These are phyloP conservation scores for Geosmithia flava DNA, from an alignment of 2,329 filamentous ascomycete species.

Conservation along the genomic window DNA sequence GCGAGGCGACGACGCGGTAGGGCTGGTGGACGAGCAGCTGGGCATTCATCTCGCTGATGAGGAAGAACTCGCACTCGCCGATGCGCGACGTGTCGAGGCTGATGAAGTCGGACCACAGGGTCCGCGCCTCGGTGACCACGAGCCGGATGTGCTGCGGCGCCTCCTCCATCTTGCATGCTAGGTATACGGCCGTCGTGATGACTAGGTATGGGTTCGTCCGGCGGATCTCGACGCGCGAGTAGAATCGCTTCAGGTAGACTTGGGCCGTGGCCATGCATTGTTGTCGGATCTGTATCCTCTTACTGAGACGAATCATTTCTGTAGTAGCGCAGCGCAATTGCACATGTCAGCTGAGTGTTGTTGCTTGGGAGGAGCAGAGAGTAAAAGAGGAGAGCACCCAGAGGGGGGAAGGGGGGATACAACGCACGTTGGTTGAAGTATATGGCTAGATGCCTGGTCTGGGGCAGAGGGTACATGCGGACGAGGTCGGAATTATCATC, in stretches of 20 bases:
- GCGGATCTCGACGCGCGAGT: constrained; percentile 79
- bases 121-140: constrained; percentile 74
- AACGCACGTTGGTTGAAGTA: constrained; percentile 79
- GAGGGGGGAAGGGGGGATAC: neutral
- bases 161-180: constrained; percentile 97
- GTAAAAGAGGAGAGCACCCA: neutral
- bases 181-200: constrained; percentile 83
- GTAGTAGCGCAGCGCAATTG: neutral
- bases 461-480: constrained; percentile 71
- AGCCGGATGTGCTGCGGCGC: constrained; percentile 91
- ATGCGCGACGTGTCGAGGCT: constrained; percentile 69
- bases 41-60: constrained; percentile 84
- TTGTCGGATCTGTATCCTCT: constrained; percentile 74
- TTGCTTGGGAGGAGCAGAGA: neutral
- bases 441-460: constrained; percentile 71
- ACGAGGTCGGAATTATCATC: constrained; percentile 64
- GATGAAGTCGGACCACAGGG: constrained; percentile 72
- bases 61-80: constrained; percentile 85
- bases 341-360: neutral
- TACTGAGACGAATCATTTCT: constrained; percentile 75
- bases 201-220: constrained; percentile 89
- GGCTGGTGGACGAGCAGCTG: constrained; percentile 86
- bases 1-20: constrained; percentile 65
- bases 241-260: constrained; percentile 90
- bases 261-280: constrained; percentile 91